Base-by-base conservation (phyloP, 768 basidiomycete genomes). In the Megacollybia marginata region DNA sequence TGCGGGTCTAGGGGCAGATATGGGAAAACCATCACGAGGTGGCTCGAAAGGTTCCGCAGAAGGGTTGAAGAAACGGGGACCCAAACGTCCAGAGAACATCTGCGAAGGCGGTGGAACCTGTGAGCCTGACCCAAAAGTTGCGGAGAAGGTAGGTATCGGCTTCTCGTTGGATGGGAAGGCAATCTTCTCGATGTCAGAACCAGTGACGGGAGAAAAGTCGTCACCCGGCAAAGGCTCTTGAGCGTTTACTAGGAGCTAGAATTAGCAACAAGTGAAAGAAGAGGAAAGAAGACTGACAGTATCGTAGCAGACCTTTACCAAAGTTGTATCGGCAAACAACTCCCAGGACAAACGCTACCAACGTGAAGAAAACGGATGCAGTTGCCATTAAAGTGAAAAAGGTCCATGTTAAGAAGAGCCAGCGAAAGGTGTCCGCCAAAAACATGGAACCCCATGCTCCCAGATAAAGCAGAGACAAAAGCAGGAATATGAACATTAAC, bases 401-500 rank as follows among this genome's bases (percentile, higher is more conserved):
- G 4, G 63, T 63, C 88, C 88, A 91, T 11, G 78, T 78, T 40
- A 72, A 63, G 61, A 85, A 88, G 15, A 80, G 83, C 83, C 85
- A 87, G 43, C 82, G 78, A 75, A 90, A 90, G 3, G 84, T 78
- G 7, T 69, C 69, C 23, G 84, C 80, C 47, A 78, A 67, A 63
- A 92, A 88, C 82, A 89, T 85, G 51, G 80, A 62, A 44, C 81
- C 71, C 83, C 82, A 90, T 36, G 79, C 83, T 34, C 68, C 73
- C 16, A 89, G 69, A 61, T 90, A 87, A 16, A 78, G 62, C 32
- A 78, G 51, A 10, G 80, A 80, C 44, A 86, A 54, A 13, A 69
- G 57, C 50, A 92, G 70, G 68, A 92, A 92, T 12, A 76, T 53
- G 46, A 80, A 52, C 77, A 82, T 87, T 13, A 70, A 74, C 9